Evolutionary conservation across 768 basidiomycete genomes (phyloP), one percentile per base, ranked within the genome.

Genomic region (Phanerochaete sordida): DNA sequence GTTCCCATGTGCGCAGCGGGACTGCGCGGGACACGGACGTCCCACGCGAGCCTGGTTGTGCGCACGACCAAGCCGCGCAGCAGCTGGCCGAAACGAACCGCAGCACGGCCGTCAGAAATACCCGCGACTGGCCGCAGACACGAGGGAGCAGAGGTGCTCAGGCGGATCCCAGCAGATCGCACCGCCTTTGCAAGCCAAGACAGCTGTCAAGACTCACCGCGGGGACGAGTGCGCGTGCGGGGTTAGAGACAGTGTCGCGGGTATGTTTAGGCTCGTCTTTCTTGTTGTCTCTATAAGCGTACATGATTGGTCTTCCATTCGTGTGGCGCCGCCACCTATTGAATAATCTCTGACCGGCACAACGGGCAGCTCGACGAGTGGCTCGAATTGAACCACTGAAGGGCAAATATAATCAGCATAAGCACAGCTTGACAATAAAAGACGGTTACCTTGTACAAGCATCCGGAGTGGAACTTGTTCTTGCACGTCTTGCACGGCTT

Each of bases 401-500:
- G 26, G 24, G 48, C 11, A 37, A 8, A 3, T 21, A 26, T 7
- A 4, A 13, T 21, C 11, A 21, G 24, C 21, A 28, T 4, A 4
- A 13, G 31, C 37, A 35, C 39, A 23, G 50, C 9, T 43, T n/a
- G 43, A 46, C 37, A 37, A 35, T 23, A 16, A 2, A 24, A 68
- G 80, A 51, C 49, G n/a, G n/a, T n/a, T n/a, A 85, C 91, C 79
- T 96, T 95, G 78, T 89, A 97, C 63, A 98, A 73, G 75, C 95
- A 98, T 23, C 84, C 86, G 0, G 93, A 87, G 70, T 97, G 95
- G 81, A 96, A 98, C 44, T 89, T 80, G 71, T 97, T 97, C 74
- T 91, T 93, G 75, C 95, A 97, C 1, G 94, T 97, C 73, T 84
- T 88, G 76, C 96, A 99, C 0, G 92, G 87, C 68, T 95, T 95